Conservation (phyloP, 495 filamentous ascomycete species). For the Neurospora sp. region DNA sequence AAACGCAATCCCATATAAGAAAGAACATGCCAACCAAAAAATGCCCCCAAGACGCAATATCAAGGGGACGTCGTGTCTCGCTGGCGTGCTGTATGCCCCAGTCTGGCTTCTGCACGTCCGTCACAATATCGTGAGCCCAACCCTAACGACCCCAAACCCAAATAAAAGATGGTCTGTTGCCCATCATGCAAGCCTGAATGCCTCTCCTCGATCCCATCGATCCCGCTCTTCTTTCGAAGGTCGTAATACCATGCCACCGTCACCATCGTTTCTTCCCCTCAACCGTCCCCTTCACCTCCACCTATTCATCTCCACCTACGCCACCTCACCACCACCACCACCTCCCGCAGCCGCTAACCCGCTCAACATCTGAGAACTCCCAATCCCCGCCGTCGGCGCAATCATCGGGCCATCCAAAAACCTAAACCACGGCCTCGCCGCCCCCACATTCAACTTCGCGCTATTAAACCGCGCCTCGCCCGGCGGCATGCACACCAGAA, state of each 20-base stretch:
- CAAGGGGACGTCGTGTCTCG: not conserved
- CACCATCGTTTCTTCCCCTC: not conserved
- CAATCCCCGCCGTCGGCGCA: not conserved
- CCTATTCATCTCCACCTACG: not conserved
- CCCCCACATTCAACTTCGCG: conserved; percentile 76
- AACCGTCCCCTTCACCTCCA: not conserved
- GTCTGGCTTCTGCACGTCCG: not conserved
- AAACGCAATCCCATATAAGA: not conserved
- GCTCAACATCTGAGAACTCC: conserved; percentile 1
- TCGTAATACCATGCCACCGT: not conserved
- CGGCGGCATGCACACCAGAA: conserved; percentile 80
- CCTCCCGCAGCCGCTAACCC: not conserved
- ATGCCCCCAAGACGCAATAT: not conserved
- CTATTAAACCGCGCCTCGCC: conserved; percentile 81
- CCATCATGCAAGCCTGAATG: not conserved
- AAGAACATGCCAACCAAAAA: not conserved
- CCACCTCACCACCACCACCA: not conserved
- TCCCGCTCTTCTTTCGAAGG: not conserved
- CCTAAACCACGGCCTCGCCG: conserved; percentile 72
- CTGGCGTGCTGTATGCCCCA: not conserved
- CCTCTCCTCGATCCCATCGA: not conserved
- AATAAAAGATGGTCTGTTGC: not conserved
- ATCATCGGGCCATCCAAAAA: conserved; percentile 34
- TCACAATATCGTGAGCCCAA: not conserved
- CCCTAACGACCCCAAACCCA: not conserved